Percentiles rank a stretch among this genome's conserved stretches.
These are phyloP conservation scores for Fonsecaea multimorphosa DNA, from an alignment of 2,329 filamentous ascomycete genomes.

Conservation along the genomic window DNA sequence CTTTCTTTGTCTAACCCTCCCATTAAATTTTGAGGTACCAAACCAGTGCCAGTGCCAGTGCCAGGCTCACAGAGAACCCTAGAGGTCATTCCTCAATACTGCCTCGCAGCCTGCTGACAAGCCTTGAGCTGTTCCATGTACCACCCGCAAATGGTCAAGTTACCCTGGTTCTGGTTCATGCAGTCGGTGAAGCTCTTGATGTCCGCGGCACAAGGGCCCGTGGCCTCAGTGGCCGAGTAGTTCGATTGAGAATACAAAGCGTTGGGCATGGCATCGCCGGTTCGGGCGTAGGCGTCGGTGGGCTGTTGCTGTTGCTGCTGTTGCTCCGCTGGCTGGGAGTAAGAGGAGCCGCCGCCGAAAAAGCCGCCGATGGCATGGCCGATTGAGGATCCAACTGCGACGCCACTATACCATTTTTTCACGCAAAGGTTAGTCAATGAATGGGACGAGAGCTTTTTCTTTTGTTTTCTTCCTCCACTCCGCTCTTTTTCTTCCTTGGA, in stretches of 20 bases:
- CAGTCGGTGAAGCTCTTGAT: conserved; percentile 89
- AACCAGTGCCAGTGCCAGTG: background rate
- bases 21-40: background rate
- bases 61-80: no score
- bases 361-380: conserved; percentile 91
- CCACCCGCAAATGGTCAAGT: conserved; percentile 96
- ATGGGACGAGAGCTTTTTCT: background rate
- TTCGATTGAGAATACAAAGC: conserved; percentile 49
- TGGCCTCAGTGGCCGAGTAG: conserved; percentile 48
- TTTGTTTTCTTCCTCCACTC: no score
- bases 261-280: conserved; percentile 51
- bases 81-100: conserved; percentile 58
- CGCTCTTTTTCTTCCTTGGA: background rate
- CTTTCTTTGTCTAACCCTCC: background rate
- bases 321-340: conserved; percentile 62
- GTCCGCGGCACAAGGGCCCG: conserved; percentile 76
- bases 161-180: conserved; percentile 93
- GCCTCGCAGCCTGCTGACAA: conserved; percentile 77
- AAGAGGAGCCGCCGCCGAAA: conserved; percentile 68
- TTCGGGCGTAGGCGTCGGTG: conserved; percentile 47
- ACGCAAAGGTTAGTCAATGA: conserved; percentile 1
- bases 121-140: conserved; percentile 97
- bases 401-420: conserved; percentile 74
- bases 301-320: conserved; percentile 54
- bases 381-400: conserved; percentile 92